Evolutionary conservation across 306 rosid genomes (phyloP), one percentile per base, ranked within the genome.

Genomic region (Ochetophila trinervis): DNA sequence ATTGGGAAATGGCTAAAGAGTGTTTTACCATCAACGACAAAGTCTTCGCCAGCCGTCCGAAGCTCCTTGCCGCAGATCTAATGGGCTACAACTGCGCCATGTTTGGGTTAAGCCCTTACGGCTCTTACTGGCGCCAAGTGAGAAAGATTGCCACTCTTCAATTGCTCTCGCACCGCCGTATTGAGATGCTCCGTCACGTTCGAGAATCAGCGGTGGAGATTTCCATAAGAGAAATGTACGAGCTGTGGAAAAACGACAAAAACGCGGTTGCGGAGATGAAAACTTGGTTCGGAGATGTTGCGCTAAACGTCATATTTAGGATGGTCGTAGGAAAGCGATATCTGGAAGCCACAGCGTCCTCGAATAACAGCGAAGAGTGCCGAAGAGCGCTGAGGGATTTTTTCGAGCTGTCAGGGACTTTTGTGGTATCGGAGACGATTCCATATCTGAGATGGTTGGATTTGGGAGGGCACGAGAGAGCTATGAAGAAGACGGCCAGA

Each of bases 71-170:
- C 7, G 2, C 23, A 4, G 63, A 73, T 1, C 6, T 58, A 13
- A 5, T 81, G 54, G 63, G 65, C 47, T 76, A 81, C 64, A 44
- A 74, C 65, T 32, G 68, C 10, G 82, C 82, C 66, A 35, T 81
- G 71, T 18, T 81, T 4, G 79, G 67, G 18, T 17, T 53, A 1
- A n/a, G 40, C 21, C 61, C 68, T 0, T 21, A 66, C 8, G 77
- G 77, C 7, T 37, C 79, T 1, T 66, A 61, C 45, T 70, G 82
- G 79, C 77, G 77, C n/a, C 48, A 81, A 4, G 21, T 74, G 0
- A 68, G 85, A 18, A 77, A 70, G 48, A 36, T 74, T 4, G 44
- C 53, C 4, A 70, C 53, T 3, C 48, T 51, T 0, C 65, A 77
- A 51, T 17, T 66, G 11, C 78, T 77, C 37, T 61, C 74, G 0